A percentile compares a stretch with the other conserved stretches of the same genome.
Evolutionary conservation across 352 stramenopile genomes (phyloP).

Genomic region (Globisporangium irregulare): DNA sequence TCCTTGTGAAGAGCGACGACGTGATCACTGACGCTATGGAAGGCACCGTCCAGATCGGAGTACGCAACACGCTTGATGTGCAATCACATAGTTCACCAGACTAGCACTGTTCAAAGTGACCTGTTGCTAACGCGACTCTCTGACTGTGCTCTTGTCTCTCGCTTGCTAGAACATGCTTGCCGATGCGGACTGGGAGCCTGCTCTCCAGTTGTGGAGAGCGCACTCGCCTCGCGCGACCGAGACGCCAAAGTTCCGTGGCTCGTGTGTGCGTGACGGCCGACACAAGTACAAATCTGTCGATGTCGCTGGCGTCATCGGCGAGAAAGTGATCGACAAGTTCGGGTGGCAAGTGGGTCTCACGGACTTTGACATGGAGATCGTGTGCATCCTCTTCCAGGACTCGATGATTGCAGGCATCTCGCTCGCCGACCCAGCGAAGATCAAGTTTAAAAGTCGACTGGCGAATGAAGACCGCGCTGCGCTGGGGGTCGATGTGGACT

Average conservation of each 20-base stretch:
- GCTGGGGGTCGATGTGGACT: slow-evolving; percentile 47
- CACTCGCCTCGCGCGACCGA: slow-evolving; percentile 27
- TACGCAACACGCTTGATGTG: slow-evolving; percentile 23
- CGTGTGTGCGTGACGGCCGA: slow-evolving; percentile 73
- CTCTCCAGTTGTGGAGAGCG: slow-evolving; percentile 56
- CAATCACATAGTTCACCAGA: not conserved
- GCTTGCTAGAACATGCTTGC: slow-evolving; percentile 40
- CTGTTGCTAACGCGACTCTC: too few relatives aligned
- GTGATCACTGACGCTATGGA: slow-evolving; percentile 46
- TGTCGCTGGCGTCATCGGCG: slow-evolving; percentile 61
- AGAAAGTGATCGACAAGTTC: slow-evolving; percentile 50
- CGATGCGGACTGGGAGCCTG: slow-evolving; percentile 47
- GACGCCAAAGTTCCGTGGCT: slow-evolving; percentile 61
- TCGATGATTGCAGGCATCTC: slow-evolving; percentile 64
- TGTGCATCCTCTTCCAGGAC: slow-evolving; percentile 72
- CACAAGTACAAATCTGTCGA: slow-evolving; percentile 71
- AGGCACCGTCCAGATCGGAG: slow-evolving; percentile 59
- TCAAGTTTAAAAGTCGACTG: slow-evolving; percentile 67
- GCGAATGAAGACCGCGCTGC: slow-evolving; percentile 62
- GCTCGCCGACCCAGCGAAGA: slow-evolving; percentile 50
- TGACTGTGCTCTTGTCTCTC: not conserved
- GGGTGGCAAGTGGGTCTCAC: slow-evolving; percentile 62
- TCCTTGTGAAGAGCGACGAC: slow-evolving; percentile 52
- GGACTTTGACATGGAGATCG: slow-evolving; percentile 68
- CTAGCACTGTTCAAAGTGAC: not conserved